A percentile compares a stretch with the other conserved stretches of the same genome.
Evolutionary conservation across 495 filamentous ascomycete genomes (phyloP).

Genomic region (Penicillium pulvis): DNA sequence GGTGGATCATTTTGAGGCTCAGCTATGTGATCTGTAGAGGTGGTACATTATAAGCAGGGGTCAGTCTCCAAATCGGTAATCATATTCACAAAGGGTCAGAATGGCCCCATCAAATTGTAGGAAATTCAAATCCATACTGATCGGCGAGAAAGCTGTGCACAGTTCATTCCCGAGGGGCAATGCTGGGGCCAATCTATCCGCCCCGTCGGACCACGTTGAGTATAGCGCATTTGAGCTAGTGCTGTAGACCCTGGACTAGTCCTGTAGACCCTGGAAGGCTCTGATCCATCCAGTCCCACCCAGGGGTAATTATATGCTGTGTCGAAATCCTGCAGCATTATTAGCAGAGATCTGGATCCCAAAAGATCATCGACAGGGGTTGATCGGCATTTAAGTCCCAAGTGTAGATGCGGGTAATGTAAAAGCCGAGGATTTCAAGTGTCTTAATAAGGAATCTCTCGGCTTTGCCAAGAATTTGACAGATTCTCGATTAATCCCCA

Average conservation of each 20-base stretch:
- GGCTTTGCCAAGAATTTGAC: neutral
- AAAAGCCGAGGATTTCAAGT: neutral
- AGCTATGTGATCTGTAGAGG: neutral
- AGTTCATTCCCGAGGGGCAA: neutral
- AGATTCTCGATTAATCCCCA: neutral
- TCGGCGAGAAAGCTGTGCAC: neutral
- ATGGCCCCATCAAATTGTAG: neutral
- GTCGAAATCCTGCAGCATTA: neutral
- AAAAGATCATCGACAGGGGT: conserved; percentile 6
- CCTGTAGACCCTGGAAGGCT: neutral
- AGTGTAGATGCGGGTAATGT: neutral
- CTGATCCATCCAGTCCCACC: neutral
- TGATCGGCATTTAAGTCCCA: neutral
- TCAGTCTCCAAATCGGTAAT: neutral
- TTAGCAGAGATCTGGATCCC: neutral
- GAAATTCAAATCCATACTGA: neutral
- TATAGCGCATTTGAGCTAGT: too few relatives aligned
- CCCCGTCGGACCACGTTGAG: neutral
- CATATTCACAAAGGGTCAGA: neutral
- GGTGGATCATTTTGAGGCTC: neutral
- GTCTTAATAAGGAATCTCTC: neutral
- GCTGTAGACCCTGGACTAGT: too few relatives aligned
- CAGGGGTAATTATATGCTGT: neutral
- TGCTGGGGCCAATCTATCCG: neutral
- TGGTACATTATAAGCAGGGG: too few relatives aligned